Evolutionary conservation across 2,329 filamentous ascomycete genomes (phyloP), one percentile per base, ranked within the genome.

Genomic region (Colletotrichum brevisporum): DNA sequence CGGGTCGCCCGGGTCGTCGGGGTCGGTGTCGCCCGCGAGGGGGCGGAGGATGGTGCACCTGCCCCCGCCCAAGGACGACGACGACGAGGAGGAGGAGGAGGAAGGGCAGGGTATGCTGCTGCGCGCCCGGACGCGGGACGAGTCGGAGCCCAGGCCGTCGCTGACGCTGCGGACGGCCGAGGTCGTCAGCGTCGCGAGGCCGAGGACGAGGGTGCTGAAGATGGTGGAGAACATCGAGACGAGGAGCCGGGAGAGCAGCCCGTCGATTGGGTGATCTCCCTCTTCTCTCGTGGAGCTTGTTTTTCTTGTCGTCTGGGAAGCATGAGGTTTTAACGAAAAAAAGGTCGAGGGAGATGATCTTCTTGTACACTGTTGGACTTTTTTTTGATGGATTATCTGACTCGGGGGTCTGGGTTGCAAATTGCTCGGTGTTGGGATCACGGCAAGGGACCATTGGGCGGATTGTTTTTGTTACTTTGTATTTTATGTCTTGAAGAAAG

Each of bases 181-280:
- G 74, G 83, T 81, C n/a, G 79, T 88, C 58, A 77, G 76, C 50
- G 70, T 83, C 24, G 79, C 83, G 72, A 76, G 77, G 67, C 81
- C 84, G 10, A 75, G 79, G 71, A 84, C 83, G 15, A 76, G 82
- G 43, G 88, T 90, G 31, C 75, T 87, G 54, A 81, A 83, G 53
- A 88, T 90, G 86, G 86, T 90, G 47, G 82, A 89, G 73, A 83
- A 79, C 67, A 82, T 89, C 68, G 88, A 90, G 81, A 82, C 76
- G 41, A 76, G 78, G 62, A 86, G 83, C 70, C 78, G 81, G 50
- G 67, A 70, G 26, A 75, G 73, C 5, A 87, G 84, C 68, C 79
- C 83, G 24, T 65, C 62, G n/a, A 47, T 65, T 47, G 62, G 62
- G 47, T 65, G 58, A 54, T 43, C 13, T 43, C 36, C 4, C 9